Percentiles rank a stretch among this genome's conserved stretches.
These are phyloP conservation scores for Monilinia polystroma DNA, from an alignment of 2,329 filamentous ascomycete genomes.

Conservation along the genomic window DNA sequence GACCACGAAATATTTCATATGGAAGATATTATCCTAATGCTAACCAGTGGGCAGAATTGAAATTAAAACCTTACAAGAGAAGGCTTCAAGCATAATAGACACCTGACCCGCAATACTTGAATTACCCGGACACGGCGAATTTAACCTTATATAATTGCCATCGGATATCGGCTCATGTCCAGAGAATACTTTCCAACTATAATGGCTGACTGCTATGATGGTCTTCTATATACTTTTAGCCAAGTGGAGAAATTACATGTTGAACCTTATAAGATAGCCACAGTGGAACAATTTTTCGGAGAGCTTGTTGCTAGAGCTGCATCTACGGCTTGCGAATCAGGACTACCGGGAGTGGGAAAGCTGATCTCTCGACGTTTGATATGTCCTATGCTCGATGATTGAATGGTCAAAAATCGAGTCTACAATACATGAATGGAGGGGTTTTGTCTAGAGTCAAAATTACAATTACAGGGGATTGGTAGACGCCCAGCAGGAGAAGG, in stretches of 20 bases:
- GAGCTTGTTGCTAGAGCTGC: conserved; percentile 55
- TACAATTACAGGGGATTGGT: conserved; percentile 39
- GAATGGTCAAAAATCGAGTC: conserved; percentile 37
- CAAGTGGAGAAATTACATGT: conserved; percentile 41
- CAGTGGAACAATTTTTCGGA: conserved; percentile 57
- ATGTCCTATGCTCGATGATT: conserved; percentile 47
- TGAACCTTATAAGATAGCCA: conserved; percentile 49
- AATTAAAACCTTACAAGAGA: no score
- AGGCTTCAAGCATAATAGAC: no score
- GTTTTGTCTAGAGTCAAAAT: conserved; percentile 39
- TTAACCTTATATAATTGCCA: no score
- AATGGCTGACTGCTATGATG: background rate
- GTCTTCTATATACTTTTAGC: background rate
- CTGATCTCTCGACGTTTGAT: conserved; percentile 44
- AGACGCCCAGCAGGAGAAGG: conserved; percentile 37
- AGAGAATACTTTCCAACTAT: no score
- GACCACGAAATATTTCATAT: background rate
- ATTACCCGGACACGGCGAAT: no score
- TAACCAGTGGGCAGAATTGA: no score
- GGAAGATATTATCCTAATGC: no score
- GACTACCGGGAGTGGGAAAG: conserved; percentile 35
- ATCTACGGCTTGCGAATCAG: conserved; percentile 44
- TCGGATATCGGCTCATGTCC: background rate
- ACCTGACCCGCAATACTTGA: no score
- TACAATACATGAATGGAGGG: conserved; percentile 39